Evolutionary conservation across 2,329 filamentous ascomycete genomes (phyloP), one percentile per base, ranked within the genome.

Genomic region (Penicillium sp.): DNA sequence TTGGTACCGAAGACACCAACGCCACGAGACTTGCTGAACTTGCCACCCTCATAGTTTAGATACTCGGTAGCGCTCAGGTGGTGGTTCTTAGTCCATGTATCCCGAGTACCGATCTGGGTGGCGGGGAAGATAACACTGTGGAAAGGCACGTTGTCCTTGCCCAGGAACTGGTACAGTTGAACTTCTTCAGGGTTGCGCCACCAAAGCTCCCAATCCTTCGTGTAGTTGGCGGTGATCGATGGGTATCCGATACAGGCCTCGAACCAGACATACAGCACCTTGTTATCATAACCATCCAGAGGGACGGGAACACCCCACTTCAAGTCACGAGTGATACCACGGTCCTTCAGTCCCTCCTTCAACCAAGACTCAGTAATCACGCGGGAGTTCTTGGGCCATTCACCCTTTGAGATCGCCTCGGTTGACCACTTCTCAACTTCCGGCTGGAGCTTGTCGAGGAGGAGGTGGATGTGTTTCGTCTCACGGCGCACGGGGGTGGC

Each of bases 181-280:
- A 97, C 91, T 27, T 96, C 81, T 37, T 96, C 87, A 0, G 91
- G 90, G 70, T 95, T 88, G 68, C 88, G 86, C 92, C 92, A 97
- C 92, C 92, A 97, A 67, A 90, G 83, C 77, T 96, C 86, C 92
- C 92, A 97, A 56, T 95, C 64, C 37, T 86, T 82, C 4, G 91
- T 96, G 72, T 96, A 96, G 63, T 85, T 91, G 58, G 90, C 90
- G 1, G 92, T 96, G 62, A 97, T 97, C 1, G 91, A 96, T n/a
- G 91, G 87, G 70, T 97, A 97, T 17, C 92, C 92, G 66, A 96
- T 94, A 73, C 90, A 94, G 48, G 90, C 90, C 69, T 96, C 90
- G 68, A 97, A 91, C 91, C 88, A 90, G 54, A 96, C 91, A 67
- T 97, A 97, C 60, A 97, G 85, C 55, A 96, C 93, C 78, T 90